Evolutionary conservation across 2,329 filamentous ascomycete genomes (phyloP), one percentile per base, ranked within the genome.

Genomic region (Phialocephala sp.): DNA sequence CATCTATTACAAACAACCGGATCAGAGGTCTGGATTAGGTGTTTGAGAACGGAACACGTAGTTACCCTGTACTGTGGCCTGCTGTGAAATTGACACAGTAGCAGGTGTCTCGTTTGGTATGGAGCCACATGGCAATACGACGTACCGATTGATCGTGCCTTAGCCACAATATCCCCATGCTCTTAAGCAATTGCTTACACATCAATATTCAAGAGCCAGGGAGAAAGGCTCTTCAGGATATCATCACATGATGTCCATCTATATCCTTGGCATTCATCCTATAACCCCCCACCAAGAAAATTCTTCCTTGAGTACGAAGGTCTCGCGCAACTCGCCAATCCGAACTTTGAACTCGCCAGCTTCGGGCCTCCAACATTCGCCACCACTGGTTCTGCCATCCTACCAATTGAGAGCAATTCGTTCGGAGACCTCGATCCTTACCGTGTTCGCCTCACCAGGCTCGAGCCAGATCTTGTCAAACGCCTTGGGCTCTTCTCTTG

Each of bases 381-480:
- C 50, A 27, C 50, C 24, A 4, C 18, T 41, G 2, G 37, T 41
- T 18, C 52, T 56, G 24, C 64, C 50, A 24, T 60, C 47, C 65
- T 62, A 66, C 36, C 59, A 64, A 35, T 41, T 60, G 12, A 64
- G 24, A 41, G 62, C 57, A 61, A 39, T 9, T 11, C 50, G 22
- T 56, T 61, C 60, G 9, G 56, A 56, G 12, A 64, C 22, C 5
- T 20, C 22, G 8, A 54, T 32, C 15, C 1, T 39, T 15, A 32
- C 56, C 9, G 24, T 64, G 6, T 37, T 32, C 12, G 32, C 43
- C 47, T 64, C 11, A 11, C 57, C 55, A 22, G 36, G 4, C n/a
- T 32, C 41, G 4, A 64, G 18, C 22, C 20, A 60, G 22, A 60
- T 15, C 18, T 64, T 60, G 11, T 41, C 35, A 15, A 59, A 64